Base-by-base conservation (phyloP, 331 rosid genomes). In the Quercus phellos region DNA sequence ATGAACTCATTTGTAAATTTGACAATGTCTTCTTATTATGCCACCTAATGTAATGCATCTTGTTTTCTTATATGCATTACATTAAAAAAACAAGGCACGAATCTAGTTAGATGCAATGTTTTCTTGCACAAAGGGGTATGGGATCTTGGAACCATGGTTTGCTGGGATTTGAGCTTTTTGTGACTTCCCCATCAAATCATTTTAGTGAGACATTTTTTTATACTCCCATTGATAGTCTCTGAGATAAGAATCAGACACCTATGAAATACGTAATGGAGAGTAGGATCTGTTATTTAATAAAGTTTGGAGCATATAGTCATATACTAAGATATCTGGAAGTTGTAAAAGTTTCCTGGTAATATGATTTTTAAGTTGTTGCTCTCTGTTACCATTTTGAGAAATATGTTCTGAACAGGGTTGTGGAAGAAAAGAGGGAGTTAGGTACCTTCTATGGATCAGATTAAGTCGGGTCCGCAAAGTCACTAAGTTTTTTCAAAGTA, bases 401-500 rank as follows among this genome's bases (percentile, higher is more conserved):
- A 58, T 69, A 32, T 84, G 82, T 69, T 77, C 17, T 75, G 74
- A 68, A 63, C 88, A 95, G 99, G 91, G 69, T 85, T 77, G 85
- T 87, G 96, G 99, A 56, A 85, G 73, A 68, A 88, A 6, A 80
- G 99, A 95, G 80, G 98, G 68, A 73, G 91, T 91, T 79, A 89
- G 98, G 86, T 95, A 86, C 80, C 97, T 95, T 55, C 82, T 95
- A 51, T 95, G 94, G 99, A 89, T 91, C 74, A 89, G 99, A 84
- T 75, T 95, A 82, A 81, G 85, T 77, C 86, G 99, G 79, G 96
- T 88, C 80, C 87, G 88, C 51, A 93, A 85, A 86, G 89, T 91
- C 17, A 66, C 22, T 0, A 82, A 29, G 12, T 93, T 90, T 81
- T 85, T 93, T 77, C 84, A 82, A 14, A 86, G 38, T 50, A 6